Conservation (phyloP, 345 rosid species). For the Gossypium sturtianum region DNA sequence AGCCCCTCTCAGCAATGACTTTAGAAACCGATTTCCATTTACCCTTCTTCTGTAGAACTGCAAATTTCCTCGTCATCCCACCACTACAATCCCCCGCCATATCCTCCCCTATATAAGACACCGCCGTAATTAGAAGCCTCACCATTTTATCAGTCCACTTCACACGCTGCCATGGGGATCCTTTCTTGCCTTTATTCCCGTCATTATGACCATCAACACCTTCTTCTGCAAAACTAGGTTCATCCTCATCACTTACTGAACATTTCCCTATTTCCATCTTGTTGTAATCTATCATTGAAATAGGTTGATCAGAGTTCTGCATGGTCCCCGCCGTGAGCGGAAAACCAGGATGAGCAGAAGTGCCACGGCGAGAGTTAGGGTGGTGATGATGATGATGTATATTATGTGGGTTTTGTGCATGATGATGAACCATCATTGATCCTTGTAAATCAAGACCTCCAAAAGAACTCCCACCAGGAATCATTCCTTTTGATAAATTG, state of each 20-base stretch:
- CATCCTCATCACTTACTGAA: conserved; percentile 79
- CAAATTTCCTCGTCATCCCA: conserved; percentile 60
- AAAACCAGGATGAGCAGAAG: conserved; percentile 38
- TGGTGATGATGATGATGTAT: conserved; percentile 47
- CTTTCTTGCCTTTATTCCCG: conserved; percentile 47
- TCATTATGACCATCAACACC: conserved; percentile 57
- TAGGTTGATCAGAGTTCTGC: conserved; percentile 51
- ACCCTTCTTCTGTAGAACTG: conserved; percentile 77
- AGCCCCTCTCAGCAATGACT: conserved; percentile 84
- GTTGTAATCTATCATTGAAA: conserved; percentile 37
- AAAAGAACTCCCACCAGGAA: conserved; percentile 54
- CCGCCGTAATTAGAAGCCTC: conserved; percentile 79
- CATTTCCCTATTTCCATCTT: conserved; percentile 60
- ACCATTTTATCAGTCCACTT: conserved; percentile 98
- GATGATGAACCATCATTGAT: conserved; percentile 55
- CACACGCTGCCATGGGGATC: conserved; percentile 84
- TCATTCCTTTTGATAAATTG: conserved; percentile 58
- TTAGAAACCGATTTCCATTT: conserved; percentile 30
- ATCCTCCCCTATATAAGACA: conserved; percentile 83
- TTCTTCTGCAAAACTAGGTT: conserved; percentile 69
- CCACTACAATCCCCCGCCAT: conserved; percentile 38
- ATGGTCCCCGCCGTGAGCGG: conserved; percentile 68
- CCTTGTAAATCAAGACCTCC: conserved; percentile 75
- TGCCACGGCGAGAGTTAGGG: conserved; percentile 40
- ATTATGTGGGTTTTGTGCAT: conserved; percentile 38